A percentile compares a stretch with the other conserved stretches of the same genome.
Evolutionary conservation across 177 flowering plant species (phyloP).

Genomic region (Vitis hybrid): DNA sequence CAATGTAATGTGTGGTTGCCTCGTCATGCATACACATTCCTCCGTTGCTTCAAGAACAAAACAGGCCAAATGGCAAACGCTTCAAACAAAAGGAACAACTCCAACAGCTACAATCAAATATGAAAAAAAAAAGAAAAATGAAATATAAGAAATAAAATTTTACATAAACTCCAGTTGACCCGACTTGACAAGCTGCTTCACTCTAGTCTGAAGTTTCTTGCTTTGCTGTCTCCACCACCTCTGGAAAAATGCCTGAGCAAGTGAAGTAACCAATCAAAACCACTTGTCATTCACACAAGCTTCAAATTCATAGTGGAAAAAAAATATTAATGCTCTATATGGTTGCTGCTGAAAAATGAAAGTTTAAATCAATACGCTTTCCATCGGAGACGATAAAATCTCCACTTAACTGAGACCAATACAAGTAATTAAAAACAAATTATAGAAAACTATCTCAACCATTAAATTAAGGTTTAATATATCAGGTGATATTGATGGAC

Average conservation of each 20-base stretch:
- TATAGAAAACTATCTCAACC: no score
- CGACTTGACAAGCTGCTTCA: conserved; percentile 48
- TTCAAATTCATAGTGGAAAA: not conserved
- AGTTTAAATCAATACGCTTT: no score
- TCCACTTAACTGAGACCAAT: no score
- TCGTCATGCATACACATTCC: conserved; percentile 62
- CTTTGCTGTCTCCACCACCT: conserved; percentile 75
- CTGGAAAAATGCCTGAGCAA: conserved; percentile 53
- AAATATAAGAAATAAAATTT: not conserved
- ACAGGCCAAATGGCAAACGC: not conserved
- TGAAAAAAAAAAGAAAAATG: not conserved
- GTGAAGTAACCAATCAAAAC: not conserved
- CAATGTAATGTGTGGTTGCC: conserved; percentile 55
- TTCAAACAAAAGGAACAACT: not conserved
- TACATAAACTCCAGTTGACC: conserved; percentile 75
- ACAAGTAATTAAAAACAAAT: no score
- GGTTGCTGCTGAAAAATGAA: no score
- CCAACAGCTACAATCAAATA: not conserved
- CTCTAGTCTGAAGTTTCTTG: conserved; percentile 32
- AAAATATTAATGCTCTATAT: not conserved
- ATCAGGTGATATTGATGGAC: no score
- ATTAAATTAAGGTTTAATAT: no score
- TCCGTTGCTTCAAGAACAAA: conserved; percentile 36
- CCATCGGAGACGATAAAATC: no score
- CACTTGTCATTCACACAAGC: not conserved